Evolutionary conservation across 1,139 yeast species (phyloP).

Genomic region (Diutina catenulata): DNA sequence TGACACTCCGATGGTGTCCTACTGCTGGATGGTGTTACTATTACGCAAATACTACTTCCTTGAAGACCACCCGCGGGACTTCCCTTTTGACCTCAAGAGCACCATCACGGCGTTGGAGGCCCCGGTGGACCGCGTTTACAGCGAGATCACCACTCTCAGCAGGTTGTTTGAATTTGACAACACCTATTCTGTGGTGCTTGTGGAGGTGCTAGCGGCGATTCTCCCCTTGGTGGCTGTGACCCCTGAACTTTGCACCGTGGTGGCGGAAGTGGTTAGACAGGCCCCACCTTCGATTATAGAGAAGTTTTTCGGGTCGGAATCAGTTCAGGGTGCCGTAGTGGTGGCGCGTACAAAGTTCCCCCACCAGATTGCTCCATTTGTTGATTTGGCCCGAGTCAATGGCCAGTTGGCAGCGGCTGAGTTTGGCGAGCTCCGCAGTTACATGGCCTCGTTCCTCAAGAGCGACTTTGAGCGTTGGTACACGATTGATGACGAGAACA

Average conservation of each 20-base stretch:
- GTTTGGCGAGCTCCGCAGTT: constrained; percentile 46
- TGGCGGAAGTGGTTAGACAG: constrained; percentile 36
- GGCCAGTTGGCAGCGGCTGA: constrained; percentile 59
- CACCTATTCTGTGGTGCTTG: constrained; percentile 45
- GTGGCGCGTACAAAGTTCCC: constrained; percentile 70
- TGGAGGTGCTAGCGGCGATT: constrained; percentile 46
- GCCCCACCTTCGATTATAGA: constrained; percentile 49
- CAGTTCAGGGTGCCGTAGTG: constrained; percentile 43
- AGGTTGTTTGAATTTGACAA: constrained; percentile 31
- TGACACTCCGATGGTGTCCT: constrained; percentile 39
- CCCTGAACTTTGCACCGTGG: constrained; percentile 39
- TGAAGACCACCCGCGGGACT: constrained; percentile 22
- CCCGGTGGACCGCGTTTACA: constrained; percentile 26
- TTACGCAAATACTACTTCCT: constrained; percentile 42
- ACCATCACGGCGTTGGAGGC: constrained; percentile 7
- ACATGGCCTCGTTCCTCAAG: constrained; percentile 34
- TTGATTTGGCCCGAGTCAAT: constrained; percentile 50
- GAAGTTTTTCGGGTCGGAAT: constrained; percentile 43
- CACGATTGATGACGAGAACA: constrained; percentile 39
- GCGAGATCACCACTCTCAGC: constrained; percentile 30
- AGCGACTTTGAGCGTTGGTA: constrained; percentile 26
- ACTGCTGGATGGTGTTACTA: constrained; percentile 62
- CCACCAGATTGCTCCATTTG: constrained; percentile 47
- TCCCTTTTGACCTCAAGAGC: constrained; percentile 6
- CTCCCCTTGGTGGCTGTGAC: constrained; percentile 50